These are phyloP conservation scores for Malassezia dermatis DNA, from an alignment of 1,284 basidiomycete species.

Conservation along the genomic window DNA sequence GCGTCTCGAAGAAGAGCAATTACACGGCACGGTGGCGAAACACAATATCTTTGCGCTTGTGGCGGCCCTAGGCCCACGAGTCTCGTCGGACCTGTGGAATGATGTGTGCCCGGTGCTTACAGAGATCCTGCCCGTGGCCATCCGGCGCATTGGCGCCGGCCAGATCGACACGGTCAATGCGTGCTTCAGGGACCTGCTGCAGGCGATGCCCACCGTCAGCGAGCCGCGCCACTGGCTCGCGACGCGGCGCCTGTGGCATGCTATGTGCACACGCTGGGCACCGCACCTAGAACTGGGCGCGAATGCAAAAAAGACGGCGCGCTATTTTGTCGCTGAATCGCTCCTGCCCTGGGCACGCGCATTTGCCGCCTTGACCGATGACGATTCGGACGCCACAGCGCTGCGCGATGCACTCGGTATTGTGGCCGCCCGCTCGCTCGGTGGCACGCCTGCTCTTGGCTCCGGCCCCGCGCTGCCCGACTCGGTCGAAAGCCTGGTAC, in stretches of 20 bases:
- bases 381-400: not conserved
- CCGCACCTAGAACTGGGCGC: slow-evolving; percentile 24
- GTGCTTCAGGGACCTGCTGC: slow-evolving; percentile 23
- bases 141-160: slow-evolving; percentile 21
- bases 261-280: slow-evolving; percentile 20
- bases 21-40: slow-evolving; percentile 7
- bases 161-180: slow-evolving; percentile 30
- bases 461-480: not conserved
- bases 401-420: slow-evolving; percentile 13
- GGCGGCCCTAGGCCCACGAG: not conserved
- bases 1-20: not conserved
- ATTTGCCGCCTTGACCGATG: slow-evolving; percentile 3
- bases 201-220: slow-evolving; percentile 11
- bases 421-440: slow-evolving; percentile 22
- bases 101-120: not conserved
- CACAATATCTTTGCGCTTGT: slow-evolving; percentile 2
- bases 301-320: slow-evolving; percentile 30
- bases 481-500: not conserved
- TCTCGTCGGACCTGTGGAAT: not conserved
- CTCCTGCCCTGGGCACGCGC: slow-evolving; percentile 16
- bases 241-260: slow-evolving; percentile 7
- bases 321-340: slow-evolving; percentile 20
- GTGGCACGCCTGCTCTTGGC: not conserved
- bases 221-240: not conserved
- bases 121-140: not conserved